A percentile compares a stretch with the other conserved stretches of the same genome.
These are phyloP conservation scores for Hyaloraphidium curvatum DNA, from an alignment of 192 early-diverging fungal genomes.

Conservation along the genomic window DNA sequence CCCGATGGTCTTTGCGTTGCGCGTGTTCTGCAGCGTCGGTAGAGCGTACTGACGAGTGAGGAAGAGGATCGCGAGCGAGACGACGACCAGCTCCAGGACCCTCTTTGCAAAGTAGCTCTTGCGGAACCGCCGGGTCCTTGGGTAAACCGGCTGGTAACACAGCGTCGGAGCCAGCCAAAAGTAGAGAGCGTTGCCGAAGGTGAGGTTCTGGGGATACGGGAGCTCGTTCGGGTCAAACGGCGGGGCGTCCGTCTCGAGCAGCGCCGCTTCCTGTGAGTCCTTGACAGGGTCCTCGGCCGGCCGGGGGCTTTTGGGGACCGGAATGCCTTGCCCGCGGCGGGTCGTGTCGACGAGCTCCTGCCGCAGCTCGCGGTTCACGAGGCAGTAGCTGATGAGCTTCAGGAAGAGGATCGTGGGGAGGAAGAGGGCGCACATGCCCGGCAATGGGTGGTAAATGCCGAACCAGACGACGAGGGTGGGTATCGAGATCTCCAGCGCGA, in stretches of 20 bases:
- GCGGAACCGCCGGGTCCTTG: slow-evolving; percentile 41
- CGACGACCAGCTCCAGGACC: slow-evolving; percentile 43
- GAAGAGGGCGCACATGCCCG: slow-evolving; percentile 38
- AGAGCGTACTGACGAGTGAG: slow-evolving; percentile 23
- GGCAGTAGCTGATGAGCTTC: slow-evolving; percentile 58
- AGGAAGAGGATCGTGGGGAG: slow-evolving; percentile 49
- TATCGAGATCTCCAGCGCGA: slow-evolving; percentile 29
- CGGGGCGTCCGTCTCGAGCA: slow-evolving; percentile 4
- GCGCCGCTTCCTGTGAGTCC: no score
- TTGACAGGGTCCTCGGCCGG: no score
- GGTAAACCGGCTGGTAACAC: slow-evolving; percentile 74
- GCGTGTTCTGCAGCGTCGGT: background rate
- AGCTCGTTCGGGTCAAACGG: slow-evolving; percentile 26
- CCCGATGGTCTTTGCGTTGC: slow-evolving; percentile 9
- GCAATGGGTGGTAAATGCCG: slow-evolving; percentile 44
- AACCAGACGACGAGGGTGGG: slow-evolving; percentile 46
- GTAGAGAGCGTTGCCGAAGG: slow-evolving; percentile 38
- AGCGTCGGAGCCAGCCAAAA: slow-evolving; percentile 67
- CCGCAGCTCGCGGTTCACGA: slow-evolving; percentile 61
- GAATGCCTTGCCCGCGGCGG: background rate
- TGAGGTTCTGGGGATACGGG: slow-evolving; percentile 56
- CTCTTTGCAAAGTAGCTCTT: slow-evolving; percentile 60
- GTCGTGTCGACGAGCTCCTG: slow-evolving; percentile 5
- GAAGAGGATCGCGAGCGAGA: slow-evolving; percentile 55
- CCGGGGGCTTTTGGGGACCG: slow-evolving; percentile 7